Conservation (phyloP, 768 basidiomycete genomes). For the Lactarius sanguifluus region DNA sequence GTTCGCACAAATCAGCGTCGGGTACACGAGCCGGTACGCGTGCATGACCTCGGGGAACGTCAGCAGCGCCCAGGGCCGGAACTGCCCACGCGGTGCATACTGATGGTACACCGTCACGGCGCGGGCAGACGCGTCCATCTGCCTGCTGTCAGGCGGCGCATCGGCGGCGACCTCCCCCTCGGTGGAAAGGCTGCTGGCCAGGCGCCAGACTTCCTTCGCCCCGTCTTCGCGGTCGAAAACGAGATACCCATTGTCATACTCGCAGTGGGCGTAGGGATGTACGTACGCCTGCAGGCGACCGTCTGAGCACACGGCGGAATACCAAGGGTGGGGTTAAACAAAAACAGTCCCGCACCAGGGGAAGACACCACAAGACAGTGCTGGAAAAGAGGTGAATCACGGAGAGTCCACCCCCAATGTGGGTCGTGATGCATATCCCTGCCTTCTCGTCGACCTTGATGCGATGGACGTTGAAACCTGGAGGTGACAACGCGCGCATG, state of each 20-base stretch:
- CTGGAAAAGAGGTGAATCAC: conserved; percentile 57
- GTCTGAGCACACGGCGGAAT: background rate
- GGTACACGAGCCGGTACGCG: conserved; percentile 69
- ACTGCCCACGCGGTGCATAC: conserved; percentile 45
- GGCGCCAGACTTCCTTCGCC: conserved; percentile 72
- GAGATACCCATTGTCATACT: conserved; percentile 70
- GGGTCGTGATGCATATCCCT: conserved; percentile 61
- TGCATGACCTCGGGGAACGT: conserved; percentile 42
- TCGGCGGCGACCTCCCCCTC: conserved; percentile 12
- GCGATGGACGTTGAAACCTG: conserved; percentile 54
- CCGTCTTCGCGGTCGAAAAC: conserved; percentile 56
- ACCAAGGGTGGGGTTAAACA: background rate
- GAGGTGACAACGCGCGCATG: conserved; percentile 36
- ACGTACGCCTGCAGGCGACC: conserved; percentile 46
- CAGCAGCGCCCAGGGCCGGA: conserved; percentile 62
- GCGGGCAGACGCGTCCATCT: conserved; percentile 32
- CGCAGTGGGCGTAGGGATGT: conserved; percentile 61
- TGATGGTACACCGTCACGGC: conserved; percentile 29
- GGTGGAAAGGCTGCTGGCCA: conserved; percentile 34
- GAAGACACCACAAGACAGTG: conserved; percentile 61
- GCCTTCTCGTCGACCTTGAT: conserved; percentile 72
- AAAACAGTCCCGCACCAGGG: conserved; percentile 41
- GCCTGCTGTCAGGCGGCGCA: conserved; percentile 31
- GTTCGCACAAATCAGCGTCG: conserved; percentile 55
- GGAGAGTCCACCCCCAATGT: conserved; percentile 51